A percentile compares a stretch with the other conserved stretches of the same genome.
phyloP scores from a whole-genome alignment of 108 stramenopile genomes.

The Pseudonitzschia multistriata region DNA sequence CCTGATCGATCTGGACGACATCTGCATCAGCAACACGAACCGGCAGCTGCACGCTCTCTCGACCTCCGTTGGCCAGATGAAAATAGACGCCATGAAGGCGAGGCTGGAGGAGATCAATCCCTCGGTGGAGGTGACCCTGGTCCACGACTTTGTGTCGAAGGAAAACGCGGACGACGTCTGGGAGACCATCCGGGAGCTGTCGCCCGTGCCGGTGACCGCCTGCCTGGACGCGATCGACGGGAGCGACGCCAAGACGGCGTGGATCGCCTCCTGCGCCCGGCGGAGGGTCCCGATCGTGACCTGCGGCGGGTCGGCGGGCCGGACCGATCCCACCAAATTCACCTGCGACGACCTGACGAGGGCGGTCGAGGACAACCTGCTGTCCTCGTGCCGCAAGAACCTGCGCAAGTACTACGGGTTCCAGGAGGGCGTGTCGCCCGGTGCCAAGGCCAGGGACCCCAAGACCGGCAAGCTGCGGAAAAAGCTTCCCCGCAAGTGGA shows the following conservation, averaged over 20 bases:
- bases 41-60: conserved; percentile 76
- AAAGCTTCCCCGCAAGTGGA: conserved; percentile 53
- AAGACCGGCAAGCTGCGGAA: conserved; percentile 24
- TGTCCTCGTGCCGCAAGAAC: conserved; percentile 56
- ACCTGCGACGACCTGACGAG: conserved; percentile 62
- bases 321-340: conserved; percentile 69
- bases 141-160: conserved; percentile 69
- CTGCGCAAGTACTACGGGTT: conserved; percentile 74
- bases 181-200: conserved; percentile 22
- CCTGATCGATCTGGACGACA: conserved; percentile 80
- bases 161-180: conserved; percentile 69
- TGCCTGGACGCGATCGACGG: conserved; percentile 83
- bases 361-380: conserved; percentile 55
- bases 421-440: conserved; percentile 39
- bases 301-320: conserved; percentile 83
- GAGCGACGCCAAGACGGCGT: conserved; percentile 61
- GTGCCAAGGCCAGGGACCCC: conserved; percentile 3
- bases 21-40: conserved; percentile 84
- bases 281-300: conserved; percentile 68
- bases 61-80: conserved; percentile 64
- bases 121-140: conserved; percentile 52
- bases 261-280: conserved; percentile 61
- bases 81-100: conserved; percentile 71
- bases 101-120: conserved; percentile 74
- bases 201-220: conserved; percentile 32